Conservation (phyloP, 179 eudicot species). For the Patellifolia procumbens region DNA sequence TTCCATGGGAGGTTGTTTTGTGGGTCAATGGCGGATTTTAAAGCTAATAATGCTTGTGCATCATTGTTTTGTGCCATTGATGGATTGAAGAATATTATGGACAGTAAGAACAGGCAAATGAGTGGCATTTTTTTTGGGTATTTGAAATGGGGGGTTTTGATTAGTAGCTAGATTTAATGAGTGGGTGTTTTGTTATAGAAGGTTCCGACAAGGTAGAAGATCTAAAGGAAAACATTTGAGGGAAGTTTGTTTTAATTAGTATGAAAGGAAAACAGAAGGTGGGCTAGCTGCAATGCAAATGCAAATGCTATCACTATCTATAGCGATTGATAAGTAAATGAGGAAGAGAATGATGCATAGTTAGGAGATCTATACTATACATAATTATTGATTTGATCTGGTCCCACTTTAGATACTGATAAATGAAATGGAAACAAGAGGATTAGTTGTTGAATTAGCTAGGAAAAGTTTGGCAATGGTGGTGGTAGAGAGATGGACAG, state of each 20-base stretch:
- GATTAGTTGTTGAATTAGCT: slow-evolving; percentile 7
- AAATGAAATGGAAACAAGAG: background rate
- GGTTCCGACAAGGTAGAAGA: background rate
- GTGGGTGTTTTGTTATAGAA: background rate
- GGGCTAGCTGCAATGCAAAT: too few relatives aligned
- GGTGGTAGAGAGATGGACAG: background rate
- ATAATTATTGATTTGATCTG: background rate
- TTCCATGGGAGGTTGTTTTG: slow-evolving; percentile 50
- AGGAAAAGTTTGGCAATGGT: background rate
- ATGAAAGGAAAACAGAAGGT: slow-evolving; percentile 1
- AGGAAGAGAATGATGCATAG: background rate
- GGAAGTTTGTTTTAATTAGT: background rate
- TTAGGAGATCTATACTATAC: slow-evolving; percentile 6
- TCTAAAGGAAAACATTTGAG: background rate
- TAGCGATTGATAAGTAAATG: background rate
- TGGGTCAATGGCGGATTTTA: slow-evolving; percentile 55
- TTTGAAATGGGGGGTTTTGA: background rate
- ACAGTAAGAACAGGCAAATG: background rate
- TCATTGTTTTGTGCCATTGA: slow-evolving; percentile 32
- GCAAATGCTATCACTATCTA: slow-evolving; percentile 14
- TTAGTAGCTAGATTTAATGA: background rate
- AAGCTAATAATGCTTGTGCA: slow-evolving; percentile 45
- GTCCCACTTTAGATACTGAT: background rate
- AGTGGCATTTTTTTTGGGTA: slow-evolving; percentile 20
- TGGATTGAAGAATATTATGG: background rate